Evolutionary conservation across 371 early-diverging fungal species (phyloP), one percentile per base, ranked within the genome.

Genomic region (Apophysomyces trapeziformis): DNA sequence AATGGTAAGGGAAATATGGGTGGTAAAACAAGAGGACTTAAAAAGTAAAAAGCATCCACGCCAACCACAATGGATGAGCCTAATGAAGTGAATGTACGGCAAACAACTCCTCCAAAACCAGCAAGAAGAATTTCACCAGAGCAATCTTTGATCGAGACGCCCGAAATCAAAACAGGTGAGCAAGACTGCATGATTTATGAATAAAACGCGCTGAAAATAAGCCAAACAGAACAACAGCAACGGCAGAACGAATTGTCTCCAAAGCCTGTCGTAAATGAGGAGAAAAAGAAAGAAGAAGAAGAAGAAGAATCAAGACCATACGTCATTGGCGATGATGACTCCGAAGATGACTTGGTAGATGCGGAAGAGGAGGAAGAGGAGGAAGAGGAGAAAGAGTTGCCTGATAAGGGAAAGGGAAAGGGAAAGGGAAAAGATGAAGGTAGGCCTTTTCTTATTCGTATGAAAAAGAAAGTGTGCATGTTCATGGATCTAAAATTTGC

Each of bases 251-350:
- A 26, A 26, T 26, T 26, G 32, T 26, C 32, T 26, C 32, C 32
- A 2, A 26, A 26, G 32, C 32, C 3, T 26, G 32, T 26, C 32
- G 32, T 26, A 2, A 26, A 26, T 26, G 32, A 26, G 39, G 54
- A 50, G 38, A 46, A 63, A 16, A 63, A 61, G 39, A 68, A 65
- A 26, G 37, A 68, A 41, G 70, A 69, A 8, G 36, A 59, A 21
- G 38, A 70, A 3, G 65, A 65, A 12, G 58, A 66, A 14, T 63
- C 61, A 37, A 57, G 66, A 60, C 66, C 72, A 0, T 72, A 72
- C 39, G 68, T 72, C 5, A 72, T 72, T 63, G 69, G 77, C 11
- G 77, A 77, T 13, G 57, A 65, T 2, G 80, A 79, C 5, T 62
- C 69, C 9, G 68, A 69, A 13, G 77, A 73, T 64, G 70, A 60